A percentile compares a stretch with the other conserved stretches of the same genome.
These are phyloP conservation scores for Diaporthe ampelina DNA, from an alignment of 2,329 filamentous ascomycete species.

Conservation along the genomic window DNA sequence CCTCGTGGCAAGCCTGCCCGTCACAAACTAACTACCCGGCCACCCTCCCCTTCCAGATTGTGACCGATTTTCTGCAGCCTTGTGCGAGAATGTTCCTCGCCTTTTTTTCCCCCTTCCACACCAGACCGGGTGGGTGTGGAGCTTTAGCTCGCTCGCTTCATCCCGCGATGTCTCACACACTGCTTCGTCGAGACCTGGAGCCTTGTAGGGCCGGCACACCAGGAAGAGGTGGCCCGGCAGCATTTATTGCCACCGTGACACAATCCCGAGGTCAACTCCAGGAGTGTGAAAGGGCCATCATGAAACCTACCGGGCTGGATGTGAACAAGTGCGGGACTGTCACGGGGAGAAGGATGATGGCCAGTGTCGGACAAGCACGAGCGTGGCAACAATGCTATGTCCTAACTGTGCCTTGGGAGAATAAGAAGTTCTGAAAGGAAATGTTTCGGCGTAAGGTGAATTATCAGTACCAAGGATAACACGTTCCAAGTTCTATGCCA, in stretches of 20 bases:
- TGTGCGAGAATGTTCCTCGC: background rate
- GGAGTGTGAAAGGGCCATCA: background rate
- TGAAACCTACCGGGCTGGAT: background rate
- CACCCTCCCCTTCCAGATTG: background rate
- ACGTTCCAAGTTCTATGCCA: background rate
- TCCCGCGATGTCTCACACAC: slow-evolving; percentile 5
- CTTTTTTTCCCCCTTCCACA: too few relatives aligned
- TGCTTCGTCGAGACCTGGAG: slow-evolving; percentile 11
- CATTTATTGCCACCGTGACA: background rate
- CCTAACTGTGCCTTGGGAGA: background rate
- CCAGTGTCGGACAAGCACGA: background rate
- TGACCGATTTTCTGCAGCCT: slow-evolving; percentile 11
- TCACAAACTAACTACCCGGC: background rate
- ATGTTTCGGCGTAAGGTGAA: background rate
- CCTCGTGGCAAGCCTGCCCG: slow-evolving; percentile 29
- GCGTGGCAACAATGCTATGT: background rate
- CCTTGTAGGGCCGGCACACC: background rate
- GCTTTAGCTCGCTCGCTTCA: slow-evolving; percentile 6
- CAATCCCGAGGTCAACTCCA: background rate
- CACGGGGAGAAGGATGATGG: background rate
- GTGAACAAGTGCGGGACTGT: background rate
- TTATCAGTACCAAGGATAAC: background rate
- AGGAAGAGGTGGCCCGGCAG: background rate
- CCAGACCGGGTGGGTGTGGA: background rate
- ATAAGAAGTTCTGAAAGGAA: fast-evolving